Percentiles rank a stretch among this genome's conserved stretches.
Conservation (phyloP, 1,139 yeast species). For the Lodderomyces metapsilosis region DNA sequence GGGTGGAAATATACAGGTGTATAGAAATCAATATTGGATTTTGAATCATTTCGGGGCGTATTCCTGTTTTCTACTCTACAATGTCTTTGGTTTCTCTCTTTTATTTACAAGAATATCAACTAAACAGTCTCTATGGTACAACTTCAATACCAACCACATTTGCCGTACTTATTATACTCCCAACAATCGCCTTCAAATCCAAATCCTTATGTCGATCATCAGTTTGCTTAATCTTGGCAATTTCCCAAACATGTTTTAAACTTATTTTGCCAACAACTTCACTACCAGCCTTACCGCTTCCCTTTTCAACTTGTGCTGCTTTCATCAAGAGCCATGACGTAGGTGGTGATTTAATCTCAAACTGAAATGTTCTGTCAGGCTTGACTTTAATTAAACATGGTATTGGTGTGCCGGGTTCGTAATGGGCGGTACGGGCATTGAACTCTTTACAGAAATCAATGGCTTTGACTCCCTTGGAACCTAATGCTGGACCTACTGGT, state of each 20-base stretch:
- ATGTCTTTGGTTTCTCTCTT: not conserved
- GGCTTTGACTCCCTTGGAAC: conserved; percentile 98
- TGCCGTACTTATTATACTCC: conserved; percentile 84
- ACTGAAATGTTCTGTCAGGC: conserved; percentile 88
- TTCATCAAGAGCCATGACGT: conserved; percentile 83
- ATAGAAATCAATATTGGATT: too few relatives aligned
- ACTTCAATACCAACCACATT: conserved; percentile 84
- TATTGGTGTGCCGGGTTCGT: conserved; percentile 81
- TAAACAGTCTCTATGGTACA: too few relatives aligned
- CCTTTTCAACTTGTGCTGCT: conserved; percentile 83
- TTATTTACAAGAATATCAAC: conserved; percentile 15
- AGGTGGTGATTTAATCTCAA: conserved; percentile 89
- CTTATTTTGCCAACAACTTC: conserved; percentile 65
- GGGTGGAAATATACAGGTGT: not conserved
- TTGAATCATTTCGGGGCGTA: too few relatives aligned
- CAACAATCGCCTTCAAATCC: conserved; percentile 74
- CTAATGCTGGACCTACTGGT: conserved; percentile 98
- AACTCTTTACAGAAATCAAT: conserved; percentile 98
- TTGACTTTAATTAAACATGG: conserved; percentile 82
- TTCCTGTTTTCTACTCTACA: too few relatives aligned
- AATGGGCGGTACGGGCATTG: conserved; percentile 92
- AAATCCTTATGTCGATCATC: conserved; percentile 76
- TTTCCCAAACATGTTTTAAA: conserved; percentile 88
- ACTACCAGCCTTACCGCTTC: conserved; percentile 57
- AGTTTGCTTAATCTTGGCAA: conserved; percentile 88